A percentile compares a stretch with the other conserved stretches of the same genome.
phyloP scores from a whole-genome alignment of 441 rosid genomes.

The Dalechampia spathulata region DNA sequence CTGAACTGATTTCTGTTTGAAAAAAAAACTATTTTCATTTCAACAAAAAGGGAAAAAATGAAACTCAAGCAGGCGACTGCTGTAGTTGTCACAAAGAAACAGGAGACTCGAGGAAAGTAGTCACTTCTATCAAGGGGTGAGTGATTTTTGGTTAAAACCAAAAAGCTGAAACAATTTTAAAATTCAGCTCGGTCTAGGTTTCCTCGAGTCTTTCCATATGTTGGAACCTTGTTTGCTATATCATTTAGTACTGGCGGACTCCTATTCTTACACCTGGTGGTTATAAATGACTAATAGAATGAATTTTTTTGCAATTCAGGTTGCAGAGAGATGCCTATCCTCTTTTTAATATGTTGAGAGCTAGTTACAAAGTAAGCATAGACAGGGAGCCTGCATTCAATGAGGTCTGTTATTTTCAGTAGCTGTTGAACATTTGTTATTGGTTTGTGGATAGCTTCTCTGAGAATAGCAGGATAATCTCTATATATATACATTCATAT shows the following conservation, averaged over 20 bases:
- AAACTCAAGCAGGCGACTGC: too few relatives aligned
- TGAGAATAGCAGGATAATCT: neutral
- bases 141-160: too few relatives aligned
- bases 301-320: slow-evolving; percentile 32
- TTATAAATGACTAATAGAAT: too few relatives aligned
- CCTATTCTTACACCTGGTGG: too few relatives aligned
- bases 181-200: too few relatives aligned
- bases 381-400: slow-evolving; percentile 77
- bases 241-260: too few relatives aligned
- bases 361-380: slow-evolving; percentile 53
- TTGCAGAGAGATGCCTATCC: slow-evolving; percentile 92
- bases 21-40: too few relatives aligned
- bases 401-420: slow-evolving; percentile 42
- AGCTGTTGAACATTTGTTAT: neutral
- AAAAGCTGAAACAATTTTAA: too few relatives aligned
- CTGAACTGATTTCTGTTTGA: too few relatives aligned
- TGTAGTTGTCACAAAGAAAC: too few relatives aligned
- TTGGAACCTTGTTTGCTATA: neutral
- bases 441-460: neutral
- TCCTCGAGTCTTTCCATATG: neutral
- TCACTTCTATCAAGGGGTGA: neutral
- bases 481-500: slow-evolving; percentile 9
- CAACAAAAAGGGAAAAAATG: too few relatives aligned
- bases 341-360: slow-evolving; percentile 82
- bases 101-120: too few relatives aligned